Evolutionary conservation across 2,329 filamentous ascomycete species (phyloP).

Genomic region (Venturia asperata): DNA sequence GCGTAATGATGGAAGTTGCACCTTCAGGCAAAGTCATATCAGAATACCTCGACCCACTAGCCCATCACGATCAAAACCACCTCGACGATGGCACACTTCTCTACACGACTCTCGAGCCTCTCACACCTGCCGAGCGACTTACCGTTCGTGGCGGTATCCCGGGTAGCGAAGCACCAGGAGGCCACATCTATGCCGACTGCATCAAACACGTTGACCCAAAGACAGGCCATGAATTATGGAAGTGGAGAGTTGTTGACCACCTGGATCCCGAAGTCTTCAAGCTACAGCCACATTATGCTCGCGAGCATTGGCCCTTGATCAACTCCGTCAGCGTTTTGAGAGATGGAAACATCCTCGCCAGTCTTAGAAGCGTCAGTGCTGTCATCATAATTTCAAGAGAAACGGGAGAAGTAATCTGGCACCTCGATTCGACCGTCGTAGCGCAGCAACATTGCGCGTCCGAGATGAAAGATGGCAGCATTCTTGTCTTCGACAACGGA

Average conservation of each 20-base stretch:
- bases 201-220: conserved; percentile 38
- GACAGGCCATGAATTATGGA: conserved; percentile 36
- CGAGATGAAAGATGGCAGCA: conserved; percentile 37
- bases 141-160: conserved; percentile 38
- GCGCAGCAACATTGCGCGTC: conserved; percentile 42
- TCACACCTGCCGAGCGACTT: conserved; percentile 32
- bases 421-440: conserved; percentile 35
- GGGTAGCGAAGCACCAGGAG: conserved; percentile 33
- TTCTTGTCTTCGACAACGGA: conserved; percentile 43
- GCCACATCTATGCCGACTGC: conserved; percentile 37
- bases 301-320: conserved; percentile 42
- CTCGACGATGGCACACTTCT: conserved; percentile 38
- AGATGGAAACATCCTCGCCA: conserved; percentile 40
- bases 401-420: conserved; percentile 39
- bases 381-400: conserved; percentile 38
- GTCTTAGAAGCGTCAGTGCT: conserved; percentile 36
- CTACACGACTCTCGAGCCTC: conserved; percentile 38
- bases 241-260: conserved; percentile 39
- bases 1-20: conserved; percentile 40
- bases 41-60: conserved; percentile 37
- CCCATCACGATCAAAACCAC: conserved; percentile 43
- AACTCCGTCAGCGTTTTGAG: conserved; percentile 37
- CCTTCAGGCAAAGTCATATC: conserved; percentile 34
- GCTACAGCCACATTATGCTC: conserved; percentile 36
- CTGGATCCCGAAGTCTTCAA: conserved; percentile 35